Evolutionary conservation across 345 rosid genomes (phyloP), one percentile per base, ranked within the genome.

Genomic region (Moricandia arvensis): DNA sequence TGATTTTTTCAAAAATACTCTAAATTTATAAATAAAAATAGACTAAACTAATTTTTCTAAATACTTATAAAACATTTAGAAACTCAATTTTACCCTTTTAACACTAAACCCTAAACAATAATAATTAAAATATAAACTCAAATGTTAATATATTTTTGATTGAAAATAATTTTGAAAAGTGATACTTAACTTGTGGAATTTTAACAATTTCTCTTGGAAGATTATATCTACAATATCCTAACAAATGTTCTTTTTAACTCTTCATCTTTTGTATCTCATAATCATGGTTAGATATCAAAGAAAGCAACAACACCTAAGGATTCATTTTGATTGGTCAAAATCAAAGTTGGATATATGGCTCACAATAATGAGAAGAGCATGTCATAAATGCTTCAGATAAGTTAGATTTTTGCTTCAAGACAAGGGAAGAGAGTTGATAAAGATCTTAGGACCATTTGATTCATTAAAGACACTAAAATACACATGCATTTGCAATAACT

Each of bases 381-480:
- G 70, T 54, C 63, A 73, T 63, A 73, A 73, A 63, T 73, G 63
- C 21, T 34, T 63, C 3, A 1, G 15, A 27, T 18, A 63, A 33
- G 33, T 72, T 73, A 63, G 71, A 64, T 55, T 65, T 17, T 73
- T 74, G 66, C 65, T 18, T 74, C 66, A 66, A 38, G 77, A 74
- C 47, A 74, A 66, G 77, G 71, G 65, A 66, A 74, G 24, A 57
- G 65, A 31, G 57, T 6, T 15, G 6, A 62, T 49, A 73, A 65
- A 38, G 30, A 55, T 65, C 43, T 73, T 43, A 64, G 71, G 77
- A 65, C 71, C 77, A 74, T 41, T 43, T 64, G 57, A 62, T 57
- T 65, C 71, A 74, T 74, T 65, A 65, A 35, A 65, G 71, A 57
- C 45, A 6, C 63, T 29, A 29, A 29, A 29, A 1, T 53, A 63